phyloP scores from a whole-genome alignment of 208 protist species.

The Polymyxa betae region DNA sequence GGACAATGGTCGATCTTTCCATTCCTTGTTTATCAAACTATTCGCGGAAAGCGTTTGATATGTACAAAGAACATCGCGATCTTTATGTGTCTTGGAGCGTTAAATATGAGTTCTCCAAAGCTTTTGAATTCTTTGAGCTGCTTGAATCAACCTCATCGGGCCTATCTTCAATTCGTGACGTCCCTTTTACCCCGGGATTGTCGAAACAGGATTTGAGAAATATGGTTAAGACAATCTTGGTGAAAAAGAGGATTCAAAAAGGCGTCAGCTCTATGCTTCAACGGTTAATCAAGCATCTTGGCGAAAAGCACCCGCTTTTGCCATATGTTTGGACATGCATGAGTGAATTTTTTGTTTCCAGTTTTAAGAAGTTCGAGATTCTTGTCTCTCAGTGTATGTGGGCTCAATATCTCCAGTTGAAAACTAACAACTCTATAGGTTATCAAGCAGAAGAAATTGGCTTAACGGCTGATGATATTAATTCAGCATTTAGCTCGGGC shows the following conservation, averaged over 20 bases:
- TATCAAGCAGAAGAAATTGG: conserved; percentile 46
- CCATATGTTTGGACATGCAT: conserved; percentile 53
- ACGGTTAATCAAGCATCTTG: conserved; percentile 6
- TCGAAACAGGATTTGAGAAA: conserved; percentile 21
- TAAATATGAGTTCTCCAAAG: conserved; percentile 39
- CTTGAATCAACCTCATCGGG: background rate
- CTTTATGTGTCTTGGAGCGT: conserved; percentile 52
- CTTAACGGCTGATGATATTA: conserved; percentile 37
- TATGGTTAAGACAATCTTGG: background rate
- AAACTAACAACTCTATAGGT: conserved; percentile 13
- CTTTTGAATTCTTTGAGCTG: conserved; percentile 7
- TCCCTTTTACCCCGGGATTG: conserved; percentile 17
- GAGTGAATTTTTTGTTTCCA: conserved; percentile 29
- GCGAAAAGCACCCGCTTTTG: background rate
- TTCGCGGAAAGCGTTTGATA: conserved; percentile 22
- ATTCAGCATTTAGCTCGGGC: conserved; percentile 10
- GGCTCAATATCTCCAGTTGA: background rate
- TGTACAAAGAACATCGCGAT: conserved; percentile 50
- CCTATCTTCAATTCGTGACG: conserved; percentile 9
- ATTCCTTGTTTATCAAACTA: conserved; percentile 13
- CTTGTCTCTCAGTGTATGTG: conserved; percentile 30
- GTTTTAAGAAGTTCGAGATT: conserved; percentile 31
- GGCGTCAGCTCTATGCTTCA: conserved; percentile 7
- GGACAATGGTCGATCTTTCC: background rate
- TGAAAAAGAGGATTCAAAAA: conserved; percentile 46